Percentiles rank a stretch among this genome's conserved stretches.
These are phyloP conservation scores for Suhomyces bribrorum DNA, from an alignment of 1,139 yeast genomes.

Conservation along the genomic window DNA sequence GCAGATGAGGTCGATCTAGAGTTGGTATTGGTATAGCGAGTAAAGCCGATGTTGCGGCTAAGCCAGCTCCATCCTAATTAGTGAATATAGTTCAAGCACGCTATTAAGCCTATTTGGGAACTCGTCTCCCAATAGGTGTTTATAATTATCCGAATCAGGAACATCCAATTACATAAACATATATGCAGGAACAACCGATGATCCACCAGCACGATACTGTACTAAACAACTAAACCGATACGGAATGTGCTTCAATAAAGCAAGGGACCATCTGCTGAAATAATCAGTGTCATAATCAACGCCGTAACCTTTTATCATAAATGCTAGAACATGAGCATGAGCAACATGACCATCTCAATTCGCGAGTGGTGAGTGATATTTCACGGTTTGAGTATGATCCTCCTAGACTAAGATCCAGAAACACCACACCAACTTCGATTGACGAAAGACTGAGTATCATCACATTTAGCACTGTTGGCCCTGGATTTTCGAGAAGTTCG, in stretches of 20 bases:
- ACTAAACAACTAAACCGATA: too few species aligned
- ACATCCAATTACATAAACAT: not conserved
- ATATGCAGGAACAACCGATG: not conserved
- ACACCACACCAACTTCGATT: slow-evolving; percentile 18
- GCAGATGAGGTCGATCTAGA: too few species aligned
- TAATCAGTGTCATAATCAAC: too few species aligned
- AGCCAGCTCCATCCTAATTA: too few species aligned
- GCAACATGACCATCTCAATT: slow-evolving; percentile 11
- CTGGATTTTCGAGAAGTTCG: slow-evolving; percentile 1
- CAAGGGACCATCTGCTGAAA: too few species aligned
- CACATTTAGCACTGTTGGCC: slow-evolving; percentile 14
- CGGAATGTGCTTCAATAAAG: not conserved
- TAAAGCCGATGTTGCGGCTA: too few species aligned
- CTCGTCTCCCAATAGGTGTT: not conserved
- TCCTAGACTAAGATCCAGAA: slow-evolving; percentile 18
- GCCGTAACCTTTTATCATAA: too few species aligned
- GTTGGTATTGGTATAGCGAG: too few species aligned
- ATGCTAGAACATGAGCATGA: slow-evolving; percentile 9
- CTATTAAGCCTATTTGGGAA: not conserved
- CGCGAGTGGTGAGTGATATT: slow-evolving; percentile 18
- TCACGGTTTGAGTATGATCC: slow-evolving; percentile 21
- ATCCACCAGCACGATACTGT: too few species aligned
- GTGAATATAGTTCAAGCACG: too few species aligned
- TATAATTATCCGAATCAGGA: slow-evolving; percentile 9
- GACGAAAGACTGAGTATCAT: slow-evolving; percentile 15